Conservation (phyloP, 2,329 filamentous ascomycete genomes). For the Fusarium sulawesiense region DNA sequence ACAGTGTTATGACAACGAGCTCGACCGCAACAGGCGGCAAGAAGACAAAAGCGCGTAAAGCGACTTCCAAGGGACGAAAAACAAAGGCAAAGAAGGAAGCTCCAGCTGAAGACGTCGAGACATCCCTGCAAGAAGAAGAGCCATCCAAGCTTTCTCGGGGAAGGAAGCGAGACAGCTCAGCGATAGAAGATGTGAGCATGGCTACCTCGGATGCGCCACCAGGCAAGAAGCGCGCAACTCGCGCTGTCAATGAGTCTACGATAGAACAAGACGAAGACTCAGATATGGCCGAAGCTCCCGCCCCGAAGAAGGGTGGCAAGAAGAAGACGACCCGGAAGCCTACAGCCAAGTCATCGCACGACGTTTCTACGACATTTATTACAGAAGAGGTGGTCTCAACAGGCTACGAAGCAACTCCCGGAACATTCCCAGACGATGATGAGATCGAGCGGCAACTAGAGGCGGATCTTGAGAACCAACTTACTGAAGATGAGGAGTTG, state of each 20-base stretch:
- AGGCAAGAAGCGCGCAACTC: slow-evolving; percentile 69
- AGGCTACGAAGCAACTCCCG: slow-evolving; percentile 55
- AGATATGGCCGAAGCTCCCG: slow-evolving; percentile 54
- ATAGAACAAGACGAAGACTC: slow-evolving; percentile 55
- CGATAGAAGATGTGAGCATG: slow-evolving; percentile 62
- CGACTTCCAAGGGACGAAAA: slow-evolving; percentile 44
- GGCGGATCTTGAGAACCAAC: slow-evolving; percentile 69
- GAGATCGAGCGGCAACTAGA: slow-evolving; percentile 75
- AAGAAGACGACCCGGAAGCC: slow-evolving; percentile 58
- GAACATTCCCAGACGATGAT: slow-evolving; percentile 66
- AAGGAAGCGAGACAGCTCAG: slow-evolving; percentile 73
- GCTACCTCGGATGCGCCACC: slow-evolving; percentile 61
- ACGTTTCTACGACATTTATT: slow-evolving; percentile 62
- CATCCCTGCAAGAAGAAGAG: slow-evolving; percentile 40
- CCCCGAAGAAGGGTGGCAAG: slow-evolving; percentile 45
- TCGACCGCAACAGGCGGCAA: slow-evolving; percentile 69
- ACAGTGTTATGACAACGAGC: slow-evolving; percentile 68
- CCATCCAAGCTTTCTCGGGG: slow-evolving; percentile 58
- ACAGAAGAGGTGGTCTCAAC: slow-evolving; percentile 63
- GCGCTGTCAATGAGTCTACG: slow-evolving; percentile 54
- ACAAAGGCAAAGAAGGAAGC: slow-evolving; percentile 65
- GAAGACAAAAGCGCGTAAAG: slow-evolving; percentile 70
- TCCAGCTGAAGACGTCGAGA: slow-evolving; percentile 57
- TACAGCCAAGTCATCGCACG: slow-evolving; percentile 51
- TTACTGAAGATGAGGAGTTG: slow-evolving; percentile 65